Percentiles rank a stretch among this genome's conserved stretches.
These are phyloP conservation scores for Termitomyces bulborhizus DNA, from an alignment of 768 basidiomycete genomes.

Conservation along the genomic window DNA sequence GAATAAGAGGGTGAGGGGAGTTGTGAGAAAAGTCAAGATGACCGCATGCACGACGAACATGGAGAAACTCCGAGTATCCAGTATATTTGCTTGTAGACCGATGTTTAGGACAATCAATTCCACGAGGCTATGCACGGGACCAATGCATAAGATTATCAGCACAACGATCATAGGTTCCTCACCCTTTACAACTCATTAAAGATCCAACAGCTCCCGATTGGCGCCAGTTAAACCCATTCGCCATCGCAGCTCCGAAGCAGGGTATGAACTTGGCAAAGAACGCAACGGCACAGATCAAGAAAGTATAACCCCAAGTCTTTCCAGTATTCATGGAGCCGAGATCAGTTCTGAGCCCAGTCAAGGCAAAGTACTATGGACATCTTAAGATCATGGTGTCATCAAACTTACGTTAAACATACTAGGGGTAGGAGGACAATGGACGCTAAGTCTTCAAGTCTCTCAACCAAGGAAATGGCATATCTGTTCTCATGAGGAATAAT, in stretches of 20 bases:
- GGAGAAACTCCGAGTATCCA: slow-evolving; percentile 66
- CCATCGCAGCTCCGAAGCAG: slow-evolving; percentile 53
- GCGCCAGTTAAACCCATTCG: slow-evolving; percentile 59
- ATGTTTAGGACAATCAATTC: slow-evolving; percentile 92
- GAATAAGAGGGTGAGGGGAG: slow-evolving; percentile 71
- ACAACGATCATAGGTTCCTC: slow-evolving; percentile 16
- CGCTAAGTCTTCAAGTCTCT: slow-evolving; percentile 87
- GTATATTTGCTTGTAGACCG: slow-evolving; percentile 62
- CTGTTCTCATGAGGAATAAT: slow-evolving; percentile 81
- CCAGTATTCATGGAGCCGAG: slow-evolving; percentile 71
- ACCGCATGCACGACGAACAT: slow-evolving; percentile 85
- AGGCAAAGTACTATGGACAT: slow-evolving; percentile 59
- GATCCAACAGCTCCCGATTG: slow-evolving; percentile 80
- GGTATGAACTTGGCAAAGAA: slow-evolving; percentile 77
- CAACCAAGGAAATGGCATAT: slow-evolving; percentile 71
- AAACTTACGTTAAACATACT: not conserved
- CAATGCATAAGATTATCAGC: not conserved
- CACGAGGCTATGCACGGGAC: slow-evolving; percentile 41
- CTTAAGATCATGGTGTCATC: not conserved
- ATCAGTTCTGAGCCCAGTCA: slow-evolving; percentile 77
- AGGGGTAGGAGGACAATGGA: slow-evolving; percentile 44
- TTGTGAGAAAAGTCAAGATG: slow-evolving; percentile 77
- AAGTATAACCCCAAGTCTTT: slow-evolving; percentile 73
- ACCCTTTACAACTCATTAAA: slow-evolving; percentile 91
- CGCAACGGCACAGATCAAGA: slow-evolving; percentile 67